A percentile compares a stretch with the other conserved stretches of the same genome.
phyloP scores from a whole-genome alignment of 2,329 filamentous ascomycete genomes.

The Pezicula rhizophila region DNA sequence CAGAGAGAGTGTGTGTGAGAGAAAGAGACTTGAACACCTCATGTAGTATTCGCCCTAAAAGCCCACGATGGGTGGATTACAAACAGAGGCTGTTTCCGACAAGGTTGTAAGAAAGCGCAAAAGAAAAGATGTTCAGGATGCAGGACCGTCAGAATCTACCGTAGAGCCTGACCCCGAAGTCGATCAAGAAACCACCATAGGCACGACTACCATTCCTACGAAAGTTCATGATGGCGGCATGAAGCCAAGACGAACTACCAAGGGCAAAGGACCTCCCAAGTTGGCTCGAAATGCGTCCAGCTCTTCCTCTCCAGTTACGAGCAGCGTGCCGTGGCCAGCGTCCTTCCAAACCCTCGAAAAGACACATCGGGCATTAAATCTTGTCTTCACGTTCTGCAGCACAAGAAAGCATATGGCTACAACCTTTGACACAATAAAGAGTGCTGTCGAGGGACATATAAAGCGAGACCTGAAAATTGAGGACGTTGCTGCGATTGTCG shows the following conservation, averaged over 20 bases:
- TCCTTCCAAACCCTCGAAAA: slow-evolving; percentile 67
- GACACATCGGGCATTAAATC: slow-evolving; percentile 77
- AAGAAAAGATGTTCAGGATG: slow-evolving; percentile 24
- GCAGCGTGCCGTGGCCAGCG: slow-evolving; percentile 57
- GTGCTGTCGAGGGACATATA: slow-evolving; percentile 77
- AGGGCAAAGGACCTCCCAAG: slow-evolving; percentile 19
- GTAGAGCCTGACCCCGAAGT: neutral
- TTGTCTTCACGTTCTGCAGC: slow-evolving; percentile 92
- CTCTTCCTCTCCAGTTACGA: slow-evolving; percentile 17
- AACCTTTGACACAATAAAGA: slow-evolving; percentile 82
- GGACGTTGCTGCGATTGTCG: slow-evolving; percentile 78
- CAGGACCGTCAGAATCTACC: slow-evolving; percentile 5
- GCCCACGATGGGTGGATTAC: slow-evolving; percentile 27
- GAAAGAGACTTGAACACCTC: neutral
- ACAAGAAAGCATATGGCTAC: slow-evolving; percentile 89
- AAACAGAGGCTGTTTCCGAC: slow-evolving; percentile 42
- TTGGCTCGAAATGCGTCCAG: slow-evolving; percentile 19
- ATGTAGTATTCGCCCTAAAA: slow-evolving; percentile 5
- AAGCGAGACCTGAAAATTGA: slow-evolving; percentile 63
- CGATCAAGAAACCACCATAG: slow-evolving; percentile 7
- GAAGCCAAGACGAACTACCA: slow-evolving; percentile 39
- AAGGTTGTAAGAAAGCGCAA: slow-evolving; percentile 33
- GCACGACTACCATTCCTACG: slow-evolving; percentile 42
- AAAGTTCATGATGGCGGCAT: slow-evolving; percentile 48
- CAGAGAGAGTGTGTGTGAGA: neutral